phyloP scores from a whole-genome alignment of 345 rosid genomes.

The Mallotus nudiflorus region DNA sequence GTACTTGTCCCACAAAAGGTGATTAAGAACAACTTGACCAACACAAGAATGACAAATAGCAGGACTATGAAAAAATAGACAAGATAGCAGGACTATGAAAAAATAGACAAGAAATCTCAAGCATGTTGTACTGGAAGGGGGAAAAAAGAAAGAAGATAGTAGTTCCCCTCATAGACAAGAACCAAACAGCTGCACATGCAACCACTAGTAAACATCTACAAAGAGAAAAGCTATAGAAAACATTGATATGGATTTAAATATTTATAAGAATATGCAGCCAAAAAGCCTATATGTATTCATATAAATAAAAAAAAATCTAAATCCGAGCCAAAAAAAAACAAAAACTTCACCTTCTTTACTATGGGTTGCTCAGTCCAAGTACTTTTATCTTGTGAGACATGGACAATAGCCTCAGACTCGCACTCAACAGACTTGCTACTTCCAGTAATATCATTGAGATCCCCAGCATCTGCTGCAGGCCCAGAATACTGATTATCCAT shows the following conservation, averaged over 20 bases:
- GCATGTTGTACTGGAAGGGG: too few species aligned
- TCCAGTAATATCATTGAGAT: conserved; percentile 44
- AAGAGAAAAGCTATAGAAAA: not conserved
- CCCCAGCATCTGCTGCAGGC: conserved; percentile 41
- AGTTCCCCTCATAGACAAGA: not conserved
- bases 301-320: not conserved
- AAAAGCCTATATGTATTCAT: not conserved
- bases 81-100: not conserved
- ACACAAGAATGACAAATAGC: not conserved
- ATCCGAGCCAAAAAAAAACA: conserved; percentile 2
- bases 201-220: not conserved
- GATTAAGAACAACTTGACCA: not conserved
- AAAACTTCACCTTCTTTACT: conserved; percentile 48
- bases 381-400: conserved; percentile 35
- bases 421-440: conserved; percentile 46
- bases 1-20: too few species aligned
- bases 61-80: not conserved
- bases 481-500: conserved; percentile 44
- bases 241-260: not conserved
- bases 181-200: not conserved
- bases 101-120: not conserved
- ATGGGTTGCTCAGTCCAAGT: conserved; percentile 40
- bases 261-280: not conserved
- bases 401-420: conserved; percentile 34
- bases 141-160: too few species aligned